Base-by-base conservation (phyloP, 2,329 filamentous ascomycete genomes). In the Trichoderma oligosporum region DNA sequence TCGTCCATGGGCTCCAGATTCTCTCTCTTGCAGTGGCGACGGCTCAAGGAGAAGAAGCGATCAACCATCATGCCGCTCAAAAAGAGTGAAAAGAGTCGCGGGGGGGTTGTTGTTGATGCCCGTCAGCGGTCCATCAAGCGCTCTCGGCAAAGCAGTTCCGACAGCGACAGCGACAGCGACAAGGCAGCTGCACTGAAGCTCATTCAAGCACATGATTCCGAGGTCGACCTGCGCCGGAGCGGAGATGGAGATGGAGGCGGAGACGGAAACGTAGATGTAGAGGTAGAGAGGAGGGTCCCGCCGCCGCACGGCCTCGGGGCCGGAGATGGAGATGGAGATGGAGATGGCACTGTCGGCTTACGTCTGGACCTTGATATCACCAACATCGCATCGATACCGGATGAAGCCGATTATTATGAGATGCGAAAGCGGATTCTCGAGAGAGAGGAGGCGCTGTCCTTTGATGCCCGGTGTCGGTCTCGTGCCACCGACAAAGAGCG, bases 381-480 rank as follows among this genome's bases (percentile, higher is more conserved):
- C 20, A 31, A 31, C 8, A 25, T 46, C 27, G 22, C 12, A 9
- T 35, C 33, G 20, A 16, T 39, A 7, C 25, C 31, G 1, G 63
- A 62, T 7, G 65, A 64, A 16, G 33, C 16, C 4, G 46, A 41
- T 7, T 79, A 78, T 59, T 46, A 67, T 9, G 45, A 54, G 33
- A 39, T 65, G 22, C 74, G 75, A 24, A 41, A 63, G 0, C 61
- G 65, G 11, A 45, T 76, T 2, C 55, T 67, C 18, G 49, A 59
- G 3, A 63, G 65, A 2, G 76, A 80, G 60, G 64, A 62, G 6
- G 64, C 63, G 3, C 61, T 77, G 4, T 70, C 68, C 2, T 80
- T 79, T 63, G 77, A 78, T 59, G 66, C 70, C 51, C 57, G 51
- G 5, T 76, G 73, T 61, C 68, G 66, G 20, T 36, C 41, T 4